A percentile compares a stretch with the other conserved stretches of the same genome.
These are phyloP conservation scores for Saposhnikovia divaricata DNA, from an alignment of 129 eudicot genomes.

Conservation along the genomic window DNA sequence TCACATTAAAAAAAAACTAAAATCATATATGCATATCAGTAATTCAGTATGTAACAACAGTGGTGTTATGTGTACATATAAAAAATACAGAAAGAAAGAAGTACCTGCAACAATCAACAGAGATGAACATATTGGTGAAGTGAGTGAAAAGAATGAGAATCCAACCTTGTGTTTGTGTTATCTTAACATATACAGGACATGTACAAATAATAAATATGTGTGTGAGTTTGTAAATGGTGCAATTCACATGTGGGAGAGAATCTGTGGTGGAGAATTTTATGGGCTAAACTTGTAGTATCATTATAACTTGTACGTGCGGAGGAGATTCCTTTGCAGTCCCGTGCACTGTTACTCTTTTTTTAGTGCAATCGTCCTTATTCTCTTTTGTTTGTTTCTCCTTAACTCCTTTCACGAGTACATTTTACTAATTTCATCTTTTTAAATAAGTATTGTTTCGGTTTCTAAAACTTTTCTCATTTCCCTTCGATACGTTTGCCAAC, in stretches of 20 bases:
- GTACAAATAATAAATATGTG: too few species aligned
- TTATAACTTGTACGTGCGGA: not conserved
- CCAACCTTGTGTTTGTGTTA: too few species aligned
- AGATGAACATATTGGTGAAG: not conserved
- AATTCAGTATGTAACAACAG: not conserved
- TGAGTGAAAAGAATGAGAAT: not conserved
- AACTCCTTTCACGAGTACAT: too few species aligned
- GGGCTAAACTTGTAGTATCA: too few species aligned
- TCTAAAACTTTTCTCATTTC: too few species aligned
- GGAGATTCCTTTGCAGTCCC: slow-evolving; percentile 1
- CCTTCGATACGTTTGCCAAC: too few species aligned
- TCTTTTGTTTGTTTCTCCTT: not conserved
- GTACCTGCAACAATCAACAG: not conserved
- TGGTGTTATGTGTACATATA: too few species aligned
- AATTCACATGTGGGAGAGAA: not conserved
- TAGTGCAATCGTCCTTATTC: not conserved
- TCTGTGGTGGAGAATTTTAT: not conserved
- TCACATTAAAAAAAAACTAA: too few species aligned
- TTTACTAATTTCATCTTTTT: too few species aligned
- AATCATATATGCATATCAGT: not conserved
- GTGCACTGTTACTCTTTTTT: not conserved
- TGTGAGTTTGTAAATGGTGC: too few species aligned
- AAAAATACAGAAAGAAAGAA: not conserved
- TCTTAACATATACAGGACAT: too few species aligned
- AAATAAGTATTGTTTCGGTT: too few species aligned